These are phyloP conservation scores for Tricholoma furcatifolium DNA, from an alignment of 768 basidiomycete genomes.

Conservation along the genomic window DNA sequence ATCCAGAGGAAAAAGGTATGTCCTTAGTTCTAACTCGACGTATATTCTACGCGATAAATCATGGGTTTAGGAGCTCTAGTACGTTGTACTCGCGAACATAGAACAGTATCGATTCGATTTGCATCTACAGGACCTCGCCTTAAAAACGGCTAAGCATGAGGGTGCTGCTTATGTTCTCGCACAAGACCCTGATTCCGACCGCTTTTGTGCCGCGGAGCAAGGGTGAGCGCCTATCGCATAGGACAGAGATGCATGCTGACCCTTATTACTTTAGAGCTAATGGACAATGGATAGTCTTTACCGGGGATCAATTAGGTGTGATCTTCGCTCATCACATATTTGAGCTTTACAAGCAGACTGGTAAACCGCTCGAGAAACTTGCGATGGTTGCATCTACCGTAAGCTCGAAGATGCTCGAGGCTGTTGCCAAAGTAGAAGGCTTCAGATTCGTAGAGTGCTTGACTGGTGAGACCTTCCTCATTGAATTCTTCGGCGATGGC, in stretches of 20 bases:
- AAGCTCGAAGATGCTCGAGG: conserved; percentile 85
- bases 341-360: conserved; percentile 39
- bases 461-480: conserved; percentile 52
- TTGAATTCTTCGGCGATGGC: background rate
- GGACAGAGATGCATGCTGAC: background rate
- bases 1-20: conserved; percentile 86
- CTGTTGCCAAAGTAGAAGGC: conserved; percentile 72
- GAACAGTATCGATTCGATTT: background rate
- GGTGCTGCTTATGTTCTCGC: conserved; percentile 71
- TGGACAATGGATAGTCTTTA: conserved; percentile 69
- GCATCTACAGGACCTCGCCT: conserved; percentile 60
- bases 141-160: conserved; percentile 54
- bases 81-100: conserved; percentile 11
- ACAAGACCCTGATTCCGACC: conserved; percentile 87
- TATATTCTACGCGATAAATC: background rate
- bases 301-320: conserved; percentile 80
- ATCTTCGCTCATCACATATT: conserved; percentile 45
- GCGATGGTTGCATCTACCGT: conserved; percentile 90
- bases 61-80: conserved; percentile 46
- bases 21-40: background rate
- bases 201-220: conserved; percentile 77
- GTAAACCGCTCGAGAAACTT: conserved; percentile 52
- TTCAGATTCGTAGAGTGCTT: conserved; percentile 85
- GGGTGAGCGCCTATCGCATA: conserved; percentile 34
- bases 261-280: conserved; percentile 30